Percentiles rank a stretch among this genome's conserved stretches.
Conservation (phyloP, 2,329 filamentous ascomycete species). For the Fusarium denticulatum region DNA sequence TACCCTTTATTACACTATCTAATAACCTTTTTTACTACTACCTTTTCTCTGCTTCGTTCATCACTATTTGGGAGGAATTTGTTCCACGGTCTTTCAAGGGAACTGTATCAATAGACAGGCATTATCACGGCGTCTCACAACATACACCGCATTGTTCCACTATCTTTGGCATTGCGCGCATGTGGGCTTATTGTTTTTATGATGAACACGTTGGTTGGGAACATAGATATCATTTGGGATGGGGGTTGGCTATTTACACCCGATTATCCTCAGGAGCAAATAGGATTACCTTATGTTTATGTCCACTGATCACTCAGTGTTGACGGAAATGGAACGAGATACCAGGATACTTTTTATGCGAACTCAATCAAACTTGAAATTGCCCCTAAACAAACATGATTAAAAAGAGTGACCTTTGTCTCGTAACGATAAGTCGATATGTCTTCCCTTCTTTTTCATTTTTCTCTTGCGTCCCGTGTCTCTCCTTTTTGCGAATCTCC, state of each 20-base stretch:
- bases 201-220: slow-evolving; percentile 44
- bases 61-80: slow-evolving; percentile 39
- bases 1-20: slow-evolving; percentile 40
- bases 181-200: slow-evolving; percentile 33
- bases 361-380: slow-evolving; percentile 33
- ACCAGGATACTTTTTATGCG: slow-evolving; percentile 38
- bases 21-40: slow-evolving; percentile 21
- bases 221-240: slow-evolving; percentile 43
- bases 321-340: slow-evolving; percentile 43
- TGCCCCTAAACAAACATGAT: slow-evolving; percentile 13
- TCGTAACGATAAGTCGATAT: neutral
- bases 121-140: slow-evolving; percentile 43
- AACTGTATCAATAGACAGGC: slow-evolving; percentile 46
- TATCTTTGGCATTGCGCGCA: slow-evolving; percentile 9
- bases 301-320: slow-evolving; percentile 45
- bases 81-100: slow-evolving; percentile 35
- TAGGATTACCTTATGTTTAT: slow-evolving; percentile 33
- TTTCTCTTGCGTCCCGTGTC: slow-evolving; percentile 1
- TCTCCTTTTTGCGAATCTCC: slow-evolving; percentile 3
- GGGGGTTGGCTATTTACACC: slow-evolving; percentile 24
- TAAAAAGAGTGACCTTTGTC: neutral
- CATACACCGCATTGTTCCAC: slow-evolving; percentile 32
- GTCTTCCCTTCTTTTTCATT: neutral
- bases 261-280: slow-evolving; percentile 28
- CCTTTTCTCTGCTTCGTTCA: slow-evolving; percentile 26